Base-by-base conservation (phyloP, 768 basidiomycete genomes). In the Lactarius sanguifluus region DNA sequence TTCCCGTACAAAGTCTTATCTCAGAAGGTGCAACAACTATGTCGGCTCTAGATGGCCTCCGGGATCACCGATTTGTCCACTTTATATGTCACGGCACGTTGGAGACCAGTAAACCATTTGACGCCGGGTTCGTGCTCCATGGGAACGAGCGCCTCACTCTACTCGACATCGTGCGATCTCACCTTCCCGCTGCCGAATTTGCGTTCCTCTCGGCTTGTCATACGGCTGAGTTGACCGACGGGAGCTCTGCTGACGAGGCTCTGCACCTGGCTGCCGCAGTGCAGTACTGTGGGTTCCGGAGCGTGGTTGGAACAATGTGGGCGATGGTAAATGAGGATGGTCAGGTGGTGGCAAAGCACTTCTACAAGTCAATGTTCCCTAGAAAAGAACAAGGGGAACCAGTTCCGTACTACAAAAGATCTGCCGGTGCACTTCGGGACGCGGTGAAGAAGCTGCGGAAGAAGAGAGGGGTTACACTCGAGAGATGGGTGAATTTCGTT, bases 401-500 rank as follows among this genome's bases (percentile, higher is more conserved):
- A 5, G 52, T 54, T 6, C 52, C 23, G 16, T 54, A 54, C 15
- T 28, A 54, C 18, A 16, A 54, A 23, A 28, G 52, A 54, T 54
- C 52, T 23, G 52, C 52, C 0, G 28, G 1, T 12, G 52, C 52
- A 30, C 52, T 54, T 54, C 52, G 52, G 25, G 52, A 54, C 25
- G 52, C 52, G 4, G 52, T 54, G 12, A 23, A 15, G 52, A 54
- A 54, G 23, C 52, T 54, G 25, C 23, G 25, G 25, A 16, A 16
- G 43, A 60, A 16, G 43, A 30, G 32, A 40, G 61, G 50, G 16
- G 10, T 62, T 45, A 8, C 61, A 28, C 16, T 55, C 0, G 61
- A 62, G 23, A 25, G 38, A 13, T 61, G 50, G 60, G 60, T 52
- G 36, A 52, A 61, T 38, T 61, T 61, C 20, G 60, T 61, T 25